A percentile compares a stretch with the other conserved stretches of the same genome.
Conservation (phyloP, 129 eudicot genomes). For the Tanacetum coccineum region DNA sequence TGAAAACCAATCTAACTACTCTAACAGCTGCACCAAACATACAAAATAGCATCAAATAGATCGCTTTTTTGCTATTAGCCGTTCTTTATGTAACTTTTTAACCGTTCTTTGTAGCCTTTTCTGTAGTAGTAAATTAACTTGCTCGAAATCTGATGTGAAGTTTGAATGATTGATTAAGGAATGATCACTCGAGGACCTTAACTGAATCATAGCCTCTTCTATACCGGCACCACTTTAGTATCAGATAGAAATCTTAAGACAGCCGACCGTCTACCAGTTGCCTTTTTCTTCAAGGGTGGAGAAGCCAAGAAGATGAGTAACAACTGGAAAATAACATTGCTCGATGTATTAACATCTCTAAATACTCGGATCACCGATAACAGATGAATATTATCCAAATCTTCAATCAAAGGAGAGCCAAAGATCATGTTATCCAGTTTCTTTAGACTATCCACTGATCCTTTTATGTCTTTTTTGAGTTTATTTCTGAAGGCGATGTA, state of each 20-base stretch:
- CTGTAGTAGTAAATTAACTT: too few relatives aligned
- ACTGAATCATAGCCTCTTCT: too few relatives aligned
- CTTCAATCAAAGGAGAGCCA: not conserved
- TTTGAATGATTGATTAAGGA: too few relatives aligned
- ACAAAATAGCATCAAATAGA: too few relatives aligned
- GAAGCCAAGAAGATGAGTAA: constrained; percentile 20
- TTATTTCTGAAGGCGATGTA: constrained; percentile 29
- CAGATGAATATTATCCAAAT: constrained; percentile 16
- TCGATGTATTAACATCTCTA: constrained; percentile 27
- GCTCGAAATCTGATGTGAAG: too few relatives aligned
- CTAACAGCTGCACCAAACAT: too few relatives aligned
- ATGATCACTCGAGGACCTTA: too few relatives aligned
- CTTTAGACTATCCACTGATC: constrained; percentile 13
- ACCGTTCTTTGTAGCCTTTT: too few relatives aligned
- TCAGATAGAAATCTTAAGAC: constrained; percentile 28
- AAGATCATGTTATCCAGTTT: constrained; percentile 13
- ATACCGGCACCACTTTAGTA: constrained; percentile 21
- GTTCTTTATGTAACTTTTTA: too few relatives aligned
- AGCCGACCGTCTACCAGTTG: constrained; percentile 3
- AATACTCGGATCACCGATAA: constrained; percentile 21
- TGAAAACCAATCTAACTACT: too few relatives aligned
- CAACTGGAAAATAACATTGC: constrained; percentile 16
- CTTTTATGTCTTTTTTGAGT: constrained; percentile 24
- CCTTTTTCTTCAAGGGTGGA: constrained; percentile 15
- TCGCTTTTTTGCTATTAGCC: too few relatives aligned